Percentiles rank a stretch among this genome's conserved stretches.
Evolutionary conservation across 2,329 filamentous ascomycete genomes (phyloP).

Genomic region (Aspergillus proliferans): DNA sequence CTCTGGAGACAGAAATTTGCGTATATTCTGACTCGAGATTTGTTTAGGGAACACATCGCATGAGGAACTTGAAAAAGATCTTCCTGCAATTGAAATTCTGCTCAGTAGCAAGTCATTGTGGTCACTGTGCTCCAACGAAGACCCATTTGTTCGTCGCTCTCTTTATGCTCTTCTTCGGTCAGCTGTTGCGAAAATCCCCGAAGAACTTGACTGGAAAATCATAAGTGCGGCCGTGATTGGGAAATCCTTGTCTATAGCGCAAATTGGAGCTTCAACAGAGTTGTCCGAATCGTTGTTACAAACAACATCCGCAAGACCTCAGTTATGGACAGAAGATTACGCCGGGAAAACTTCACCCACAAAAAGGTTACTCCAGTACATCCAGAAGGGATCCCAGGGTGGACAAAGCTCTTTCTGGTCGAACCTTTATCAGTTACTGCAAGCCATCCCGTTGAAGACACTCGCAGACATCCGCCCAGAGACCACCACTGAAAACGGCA

Average conservation of each 20-base stretch:
- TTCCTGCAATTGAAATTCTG: slow-evolving; percentile 58
- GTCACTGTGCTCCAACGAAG: slow-evolving; percentile 52
- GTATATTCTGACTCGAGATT: slow-evolving; percentile 9
- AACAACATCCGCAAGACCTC: slow-evolving; percentile 59
- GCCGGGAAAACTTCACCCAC: slow-evolving; percentile 51
- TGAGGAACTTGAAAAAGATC: slow-evolving; percentile 54
- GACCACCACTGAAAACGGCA: slow-evolving; percentile 13
- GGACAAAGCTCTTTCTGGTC: slow-evolving; percentile 68
- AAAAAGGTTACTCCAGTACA: slow-evolving; percentile 61
- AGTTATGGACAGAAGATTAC: slow-evolving; percentile 67
- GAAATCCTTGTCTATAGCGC: slow-evolving; percentile 65
- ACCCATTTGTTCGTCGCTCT: slow-evolving; percentile 53
- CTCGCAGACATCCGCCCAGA: slow-evolving; percentile 22
- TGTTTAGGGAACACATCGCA: slow-evolving; percentile 26
- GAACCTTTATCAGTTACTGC: slow-evolving; percentile 57
- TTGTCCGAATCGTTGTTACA: slow-evolving; percentile 61
- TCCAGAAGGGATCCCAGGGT: slow-evolving; percentile 80
- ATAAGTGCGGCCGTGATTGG: slow-evolving; percentile 65
- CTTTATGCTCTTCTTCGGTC: slow-evolving; percentile 52
- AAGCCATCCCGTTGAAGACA: slow-evolving; percentile 48
- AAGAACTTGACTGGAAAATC: slow-evolving; percentile 55
- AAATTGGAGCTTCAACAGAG: slow-evolving; percentile 67
- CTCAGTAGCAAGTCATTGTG: slow-evolving; percentile 59
- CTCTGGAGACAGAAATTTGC: neutral
- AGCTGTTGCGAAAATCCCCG: slow-evolving; percentile 44